Conservation (phyloP, 139 green algal genomes). For the Astrephomene gubernaculifera region DNA sequence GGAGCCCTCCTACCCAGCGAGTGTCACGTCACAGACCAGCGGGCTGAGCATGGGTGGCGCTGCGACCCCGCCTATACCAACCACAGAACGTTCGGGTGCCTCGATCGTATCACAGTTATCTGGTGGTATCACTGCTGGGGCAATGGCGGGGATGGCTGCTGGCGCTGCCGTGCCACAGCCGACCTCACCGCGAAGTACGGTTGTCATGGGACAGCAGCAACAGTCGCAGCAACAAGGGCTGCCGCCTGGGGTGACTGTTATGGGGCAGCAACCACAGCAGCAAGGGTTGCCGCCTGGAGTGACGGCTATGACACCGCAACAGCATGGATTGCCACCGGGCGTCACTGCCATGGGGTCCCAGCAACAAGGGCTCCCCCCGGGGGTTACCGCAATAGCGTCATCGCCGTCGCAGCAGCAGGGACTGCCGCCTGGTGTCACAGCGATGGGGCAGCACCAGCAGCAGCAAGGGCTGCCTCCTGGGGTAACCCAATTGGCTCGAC, state of each 20-base stretch:
- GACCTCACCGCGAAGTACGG: neutral
- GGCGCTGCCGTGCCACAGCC: neutral
- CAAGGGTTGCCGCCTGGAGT: constrained; percentile 15
- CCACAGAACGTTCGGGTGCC: neutral
- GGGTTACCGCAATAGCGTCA: constrained; percentile 15
- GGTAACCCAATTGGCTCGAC: neutral
- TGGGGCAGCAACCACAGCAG: constrained; percentile 5
- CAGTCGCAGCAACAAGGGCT: neutral
- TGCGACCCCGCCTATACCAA: neutral
- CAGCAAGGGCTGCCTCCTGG: constrained; percentile 19
- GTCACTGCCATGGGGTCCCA: neutral
- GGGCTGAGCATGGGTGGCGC: neutral
- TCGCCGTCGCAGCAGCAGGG: constrained; percentile 20
- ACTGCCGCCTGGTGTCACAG: constrained; percentile 38
- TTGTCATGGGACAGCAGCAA: neutral
- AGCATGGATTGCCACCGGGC: constrained; percentile 5
- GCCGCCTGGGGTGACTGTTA: constrained; percentile 18
- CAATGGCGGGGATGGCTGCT: neutral
- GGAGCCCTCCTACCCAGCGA: constrained; percentile 9
- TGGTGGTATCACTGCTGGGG: neutral
- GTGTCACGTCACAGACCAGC: constrained; percentile 22
- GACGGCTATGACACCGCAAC: neutral
- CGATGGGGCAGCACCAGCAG: neutral
- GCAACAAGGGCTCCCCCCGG: constrained; percentile 1
- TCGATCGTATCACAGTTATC: neutral